Base-by-base conservation (phyloP, 768 basidiomycete species). In the Trametes sanguinea region DNA sequence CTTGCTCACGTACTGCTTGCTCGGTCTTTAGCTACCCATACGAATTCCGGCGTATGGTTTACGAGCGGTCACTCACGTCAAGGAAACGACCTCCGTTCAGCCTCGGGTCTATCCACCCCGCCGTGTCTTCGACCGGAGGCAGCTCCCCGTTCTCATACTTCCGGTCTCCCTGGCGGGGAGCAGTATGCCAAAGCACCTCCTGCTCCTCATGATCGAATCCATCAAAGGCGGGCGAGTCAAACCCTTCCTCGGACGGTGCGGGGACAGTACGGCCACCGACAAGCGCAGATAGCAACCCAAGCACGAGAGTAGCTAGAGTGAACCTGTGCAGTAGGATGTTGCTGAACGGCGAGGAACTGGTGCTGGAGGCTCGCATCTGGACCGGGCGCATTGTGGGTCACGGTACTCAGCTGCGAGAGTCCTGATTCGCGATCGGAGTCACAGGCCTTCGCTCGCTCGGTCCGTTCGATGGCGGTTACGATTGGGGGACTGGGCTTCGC, bases 31-130 rank as follows among this genome's bases (percentile, higher is more conserved):
- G 22, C 1, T 1, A 22, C 1, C 22, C 22, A 22, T 22, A 22
- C 22, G 22, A 22, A 22, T 22, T 22, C 22, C 22, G 22, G 22
- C 22, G 22, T 22, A 22, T 22, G 22, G 22, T 22, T 22, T 22
- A 22, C 22, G 22, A 22, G 22, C 22, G 22, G 22, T 22, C 22
- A 73, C 86, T 71, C 67, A 94, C 92, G 70, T 95, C 92, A 44
- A 94, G 75, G 61, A 92, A 79, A 27, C 81, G 81, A 4, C 92
- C 92, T 16, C 92, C 92, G 54, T 83, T 81, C 29, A 82, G 62
- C 46, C 92, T 80, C 17, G 93, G 93, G 73, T 95, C 92, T 51
- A 77, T 64, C 81, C 81, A 85, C 37, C 84, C 81, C 14, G 69
- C 50, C 2, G 71, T 75, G 17, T 72, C 54, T 60, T 69, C 65